These are phyloP conservation scores for Capsicum baccatum DNA, from an alignment of 257 asterid genomes.

Conservation along the genomic window DNA sequence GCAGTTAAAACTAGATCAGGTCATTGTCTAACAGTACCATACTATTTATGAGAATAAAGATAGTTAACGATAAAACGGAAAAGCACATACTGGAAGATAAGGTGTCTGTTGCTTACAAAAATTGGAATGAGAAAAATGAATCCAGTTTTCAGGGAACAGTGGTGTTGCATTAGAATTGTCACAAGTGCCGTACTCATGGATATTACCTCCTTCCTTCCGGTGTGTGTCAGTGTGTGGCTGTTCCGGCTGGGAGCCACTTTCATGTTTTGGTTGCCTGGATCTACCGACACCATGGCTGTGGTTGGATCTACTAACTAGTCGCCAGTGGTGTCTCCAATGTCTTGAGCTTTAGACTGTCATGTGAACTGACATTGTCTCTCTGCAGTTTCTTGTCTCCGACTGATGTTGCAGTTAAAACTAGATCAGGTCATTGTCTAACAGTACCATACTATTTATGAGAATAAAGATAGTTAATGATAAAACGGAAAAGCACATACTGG, in stretches of 20 bases:
- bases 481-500: not conserved
- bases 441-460: not conserved
- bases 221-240: not conserved
- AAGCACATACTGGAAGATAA: not conserved
- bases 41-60: not conserved
- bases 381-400: constrained; percentile 3
- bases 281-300: constrained; percentile 3
- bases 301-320: not conserved
- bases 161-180: not conserved
- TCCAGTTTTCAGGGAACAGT: not conserved
- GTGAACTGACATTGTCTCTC: constrained; percentile 1
- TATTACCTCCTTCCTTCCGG: not conserved
- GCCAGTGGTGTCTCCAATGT: not conserved
- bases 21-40: constrained; percentile 15
- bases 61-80: not conserved
- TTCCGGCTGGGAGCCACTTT: not conserved
- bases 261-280: constrained; percentile 1
- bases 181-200: not conserved
- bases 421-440: constrained; percentile 10
- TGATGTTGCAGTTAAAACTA: constrained; percentile 1
- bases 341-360: not conserved
- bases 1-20: not conserved
- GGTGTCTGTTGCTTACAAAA: constrained; percentile 2
- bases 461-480: not conserved
- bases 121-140: not conserved